Conservation (phyloP, 164 flowering plant genomes). For the Taxillus chinensis region DNA sequence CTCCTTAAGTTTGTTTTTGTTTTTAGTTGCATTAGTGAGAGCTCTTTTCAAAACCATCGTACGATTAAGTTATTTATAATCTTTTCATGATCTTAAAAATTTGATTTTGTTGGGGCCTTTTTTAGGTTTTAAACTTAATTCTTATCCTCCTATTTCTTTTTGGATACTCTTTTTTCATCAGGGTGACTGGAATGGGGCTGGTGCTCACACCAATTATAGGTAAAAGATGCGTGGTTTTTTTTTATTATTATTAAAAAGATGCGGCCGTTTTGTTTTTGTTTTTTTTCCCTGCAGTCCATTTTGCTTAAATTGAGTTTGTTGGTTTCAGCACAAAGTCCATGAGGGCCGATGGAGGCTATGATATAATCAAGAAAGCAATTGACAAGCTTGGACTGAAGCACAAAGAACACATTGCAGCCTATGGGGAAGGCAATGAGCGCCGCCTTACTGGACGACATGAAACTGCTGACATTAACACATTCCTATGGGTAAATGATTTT, state of each 20-base stretch:
- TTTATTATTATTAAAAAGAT: background rate
- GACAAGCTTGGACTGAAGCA: constrained; percentile 64
- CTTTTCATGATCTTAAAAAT: background rate
- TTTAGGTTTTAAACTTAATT: background rate
- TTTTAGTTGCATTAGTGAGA: no score
- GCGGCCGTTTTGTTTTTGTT: background rate
- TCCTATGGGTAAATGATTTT: constrained; percentile 35
- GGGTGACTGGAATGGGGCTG: constrained; percentile 99
- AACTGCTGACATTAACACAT: constrained; percentile 47
- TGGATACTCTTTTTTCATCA: constrained; percentile 8
- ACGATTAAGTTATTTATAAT: no score
- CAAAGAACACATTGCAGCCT: constrained; percentile 90
- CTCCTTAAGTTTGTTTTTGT: no score
- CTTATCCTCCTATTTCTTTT: background rate
- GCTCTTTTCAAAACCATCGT: no score
- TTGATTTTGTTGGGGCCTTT: background rate
- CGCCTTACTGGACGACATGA: constrained; percentile 59
- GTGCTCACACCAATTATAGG: constrained; percentile 95
- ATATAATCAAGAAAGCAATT: constrained; percentile 74
- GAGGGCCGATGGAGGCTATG: constrained; percentile 73
- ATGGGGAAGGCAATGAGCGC: constrained; percentile 67
- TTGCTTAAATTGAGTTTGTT: background rate
- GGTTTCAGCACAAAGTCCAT: constrained; percentile 66
- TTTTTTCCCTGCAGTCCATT: background rate
- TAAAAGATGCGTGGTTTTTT: constrained; percentile 6